These are phyloP conservation scores for Cryptosporidium ryanae DNA, from an alignment of 169 alveolate species.

Conservation along the genomic window DNA sequence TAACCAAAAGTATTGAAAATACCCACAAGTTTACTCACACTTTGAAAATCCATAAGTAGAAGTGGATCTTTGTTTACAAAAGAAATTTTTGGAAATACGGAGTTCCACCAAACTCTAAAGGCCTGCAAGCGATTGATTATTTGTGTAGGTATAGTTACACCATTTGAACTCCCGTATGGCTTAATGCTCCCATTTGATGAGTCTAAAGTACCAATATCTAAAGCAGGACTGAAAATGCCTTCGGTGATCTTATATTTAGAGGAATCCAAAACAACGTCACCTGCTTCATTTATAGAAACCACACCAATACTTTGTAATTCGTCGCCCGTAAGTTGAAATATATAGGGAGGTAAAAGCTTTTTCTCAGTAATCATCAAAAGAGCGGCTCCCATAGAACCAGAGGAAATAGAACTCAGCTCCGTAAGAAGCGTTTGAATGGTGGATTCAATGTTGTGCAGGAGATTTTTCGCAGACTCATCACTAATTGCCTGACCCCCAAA, in stretches of 20 bases:
- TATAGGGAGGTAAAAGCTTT: background rate
- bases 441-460: constrained; percentile 3
- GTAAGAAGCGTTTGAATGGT: constrained; percentile 20
- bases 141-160: constrained; percentile 1
- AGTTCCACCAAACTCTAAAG: constrained; percentile 55
- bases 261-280: constrained; percentile 12
- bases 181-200: constrained; percentile 4
- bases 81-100: constrained; percentile 17
- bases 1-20: background rate
- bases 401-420: constrained; percentile 20
- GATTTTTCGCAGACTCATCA: constrained; percentile 5
- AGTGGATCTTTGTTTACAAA: constrained; percentile 17
- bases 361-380: constrained; percentile 3
- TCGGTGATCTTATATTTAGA: background rate
- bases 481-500: background rate
- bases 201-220: constrained; percentile 14
- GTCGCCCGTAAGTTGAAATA: background rate
- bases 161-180: background rate
- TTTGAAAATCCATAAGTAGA: constrained; percentile 10
- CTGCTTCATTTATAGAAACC: constrained; percentile 8
- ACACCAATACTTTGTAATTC: background rate
- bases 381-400: constrained; percentile 16
- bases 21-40: background rate
- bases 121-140: constrained; percentile 66
- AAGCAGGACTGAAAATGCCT: constrained; percentile 14